phyloP scores from a whole-genome alignment of 2,329 filamentous ascomycete species.

The Diaporthe australafricana region DNA sequence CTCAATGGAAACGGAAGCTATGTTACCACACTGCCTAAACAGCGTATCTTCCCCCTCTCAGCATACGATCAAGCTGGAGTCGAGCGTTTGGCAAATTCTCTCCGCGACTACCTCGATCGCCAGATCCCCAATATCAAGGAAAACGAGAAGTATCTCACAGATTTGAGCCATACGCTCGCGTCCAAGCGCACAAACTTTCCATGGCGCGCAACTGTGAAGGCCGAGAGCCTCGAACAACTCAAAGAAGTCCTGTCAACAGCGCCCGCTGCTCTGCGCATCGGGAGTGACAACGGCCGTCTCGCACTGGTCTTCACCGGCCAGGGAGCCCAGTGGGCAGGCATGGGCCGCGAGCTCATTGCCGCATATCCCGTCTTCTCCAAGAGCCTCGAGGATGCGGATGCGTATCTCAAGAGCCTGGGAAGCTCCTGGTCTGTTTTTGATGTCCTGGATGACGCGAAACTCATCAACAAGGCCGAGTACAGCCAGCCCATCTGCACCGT shows the following conservation, averaged over 20 bases:
- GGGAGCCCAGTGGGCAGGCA: slow-evolving; percentile 47
- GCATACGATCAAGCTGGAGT: neutral
- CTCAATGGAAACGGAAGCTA: no score
- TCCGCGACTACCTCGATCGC: neutral
- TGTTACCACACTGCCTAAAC: neutral
- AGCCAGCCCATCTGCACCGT: slow-evolving; percentile 46
- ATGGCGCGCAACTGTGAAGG: neutral
- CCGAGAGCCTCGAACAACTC: neutral
- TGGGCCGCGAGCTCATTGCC: slow-evolving; percentile 41
- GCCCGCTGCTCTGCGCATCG: neutral
- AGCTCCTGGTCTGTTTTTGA: slow-evolving; percentile 44
- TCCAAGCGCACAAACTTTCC: neutral
- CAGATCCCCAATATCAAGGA: neutral
- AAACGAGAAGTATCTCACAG: neutral
- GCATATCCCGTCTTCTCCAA: slow-evolving; percentile 39
- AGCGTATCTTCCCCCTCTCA: slow-evolving; percentile 1
- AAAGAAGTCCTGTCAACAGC: neutral
- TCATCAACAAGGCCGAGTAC: slow-evolving; percentile 43
- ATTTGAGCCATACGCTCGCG: neutral
- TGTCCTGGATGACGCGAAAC: slow-evolving; percentile 40
- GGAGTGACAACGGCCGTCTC: slow-evolving; percentile 7
- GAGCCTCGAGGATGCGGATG: slow-evolving; percentile 40
- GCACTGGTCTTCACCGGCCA: slow-evolving; percentile 46
- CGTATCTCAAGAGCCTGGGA: slow-evolving; percentile 39
- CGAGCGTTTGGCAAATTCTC: neutral